Conservation (phyloP, 768 basidiomycete genomes). For the Leucocoprinus birnbaumii region DNA sequence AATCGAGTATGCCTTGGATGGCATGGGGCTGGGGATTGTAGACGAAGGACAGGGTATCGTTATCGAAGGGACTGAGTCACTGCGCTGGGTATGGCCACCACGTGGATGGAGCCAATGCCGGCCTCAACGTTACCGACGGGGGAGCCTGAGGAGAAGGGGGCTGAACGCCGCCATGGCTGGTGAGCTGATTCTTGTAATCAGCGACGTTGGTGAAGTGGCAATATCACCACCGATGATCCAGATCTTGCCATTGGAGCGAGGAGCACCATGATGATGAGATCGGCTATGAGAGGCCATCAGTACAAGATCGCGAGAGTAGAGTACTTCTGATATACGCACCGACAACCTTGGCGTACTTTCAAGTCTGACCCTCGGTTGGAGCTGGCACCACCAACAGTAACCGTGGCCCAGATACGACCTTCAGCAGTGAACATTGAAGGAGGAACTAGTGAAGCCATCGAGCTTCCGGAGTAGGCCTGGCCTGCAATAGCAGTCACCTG, state of each 20-base stretch:
- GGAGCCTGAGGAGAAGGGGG: constrained; percentile 35
- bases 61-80: constrained; percentile 93
- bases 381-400: constrained; percentile 88
- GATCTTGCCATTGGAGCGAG: constrained; percentile 88
- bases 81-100: constrained; percentile 78
- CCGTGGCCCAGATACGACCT: constrained; percentile 99
- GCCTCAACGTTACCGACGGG: constrained; percentile 37
- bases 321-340: constrained; percentile 41
- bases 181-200: constrained; percentile 83
- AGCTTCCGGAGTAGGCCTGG: constrained; percentile 99
- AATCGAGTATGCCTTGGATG: constrained; percentile 96
- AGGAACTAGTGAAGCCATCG: constrained; percentile 95
- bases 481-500: too few species aligned
- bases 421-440: constrained; percentile 95
- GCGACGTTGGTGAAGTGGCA: constrained; percentile 99
- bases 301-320: neutral
- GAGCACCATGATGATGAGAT: constrained; percentile 88
- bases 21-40: constrained; percentile 99
- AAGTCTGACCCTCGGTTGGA: constrained; percentile 96
- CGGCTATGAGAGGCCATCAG: constrained; percentile 45
- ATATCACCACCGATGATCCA: constrained; percentile 99
- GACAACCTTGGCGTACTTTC: constrained; percentile 99
- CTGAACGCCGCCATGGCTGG: constrained; percentile 62
- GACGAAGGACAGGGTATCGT: constrained; percentile 91
- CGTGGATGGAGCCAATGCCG: constrained; percentile 67